These are phyloP conservation scores for Lomentospora prolificans DNA, from an alignment of 2,329 filamentous ascomycete species.

Conservation along the genomic window DNA sequence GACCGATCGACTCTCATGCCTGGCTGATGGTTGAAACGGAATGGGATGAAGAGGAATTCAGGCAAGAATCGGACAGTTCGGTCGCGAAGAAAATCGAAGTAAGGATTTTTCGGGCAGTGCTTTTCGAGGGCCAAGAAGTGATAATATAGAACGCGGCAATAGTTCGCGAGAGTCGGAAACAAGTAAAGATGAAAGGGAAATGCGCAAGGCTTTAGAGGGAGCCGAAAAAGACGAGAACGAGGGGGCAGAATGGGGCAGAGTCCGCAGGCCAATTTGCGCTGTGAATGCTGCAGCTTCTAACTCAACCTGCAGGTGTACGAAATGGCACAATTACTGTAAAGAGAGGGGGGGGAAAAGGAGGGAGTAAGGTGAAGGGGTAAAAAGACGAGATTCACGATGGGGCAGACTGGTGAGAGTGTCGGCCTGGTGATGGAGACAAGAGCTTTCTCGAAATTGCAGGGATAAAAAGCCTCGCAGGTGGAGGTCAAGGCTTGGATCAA, in stretches of 20 bases:
- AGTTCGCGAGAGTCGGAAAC: no score
- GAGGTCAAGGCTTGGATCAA: constrained; percentile 1
- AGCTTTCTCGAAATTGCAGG: not conserved
- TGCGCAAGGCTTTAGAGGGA: not conserved
- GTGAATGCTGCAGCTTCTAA: not conserved
- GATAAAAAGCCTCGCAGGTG: constrained; percentile 5
- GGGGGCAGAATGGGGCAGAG: not conserved
- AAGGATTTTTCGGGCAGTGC: no score
- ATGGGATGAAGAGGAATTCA: not conserved
- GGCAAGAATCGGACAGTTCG: not conserved
- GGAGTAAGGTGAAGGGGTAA: not conserved
- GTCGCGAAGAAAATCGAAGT: not conserved
- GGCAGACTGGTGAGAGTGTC: not conserved
- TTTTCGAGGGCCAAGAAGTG: not conserved
- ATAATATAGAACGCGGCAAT: no score
- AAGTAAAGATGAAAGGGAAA: not conserved
- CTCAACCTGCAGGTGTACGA: not conserved
- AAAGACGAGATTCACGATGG: not conserved
- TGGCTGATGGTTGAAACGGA: not conserved
- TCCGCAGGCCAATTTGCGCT: not conserved
- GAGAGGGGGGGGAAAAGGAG: not conserved
- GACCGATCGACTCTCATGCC: not conserved
- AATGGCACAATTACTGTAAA: not conserved
- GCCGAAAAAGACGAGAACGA: constrained; percentile 1
- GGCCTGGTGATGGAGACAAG: not conserved